Conservation (phyloP, 805 yeast genomes). For the Yamadazyma ubonensis region DNA sequence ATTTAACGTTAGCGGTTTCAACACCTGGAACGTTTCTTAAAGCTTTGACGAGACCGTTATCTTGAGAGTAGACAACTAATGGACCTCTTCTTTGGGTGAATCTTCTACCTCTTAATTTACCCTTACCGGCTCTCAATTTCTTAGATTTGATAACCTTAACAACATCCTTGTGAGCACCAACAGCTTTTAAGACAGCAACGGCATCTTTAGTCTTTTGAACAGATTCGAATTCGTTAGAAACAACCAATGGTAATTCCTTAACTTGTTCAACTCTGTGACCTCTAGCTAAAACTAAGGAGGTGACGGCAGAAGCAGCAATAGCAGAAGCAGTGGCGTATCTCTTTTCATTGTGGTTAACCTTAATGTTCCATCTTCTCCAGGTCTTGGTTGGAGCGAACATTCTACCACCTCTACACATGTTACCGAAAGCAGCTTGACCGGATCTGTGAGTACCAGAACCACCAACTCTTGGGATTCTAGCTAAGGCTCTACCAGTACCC, state of each 20-base stretch:
- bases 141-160: constrained; percentile 97
- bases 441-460: constrained; percentile 99
- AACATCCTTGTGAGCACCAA: constrained; percentile 98
- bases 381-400: constrained; percentile 99
- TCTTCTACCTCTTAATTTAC: constrained; percentile 99
- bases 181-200: constrained; percentile 94
- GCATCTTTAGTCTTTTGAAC: constrained; percentile 98
- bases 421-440: constrained; percentile 99
- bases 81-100: constrained; percentile 99
- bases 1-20: constrained; percentile 89
- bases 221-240: constrained; percentile 88
- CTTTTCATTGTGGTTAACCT: constrained; percentile 99
- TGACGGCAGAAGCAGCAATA: constrained; percentile 97
- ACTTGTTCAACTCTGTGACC: constrained; percentile 99
- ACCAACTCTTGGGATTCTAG: constrained; percentile 99
- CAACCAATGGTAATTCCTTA: constrained; percentile 98
- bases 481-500: constrained; percentile 99
- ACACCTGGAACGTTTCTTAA: constrained; percentile 99
- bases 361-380: constrained; percentile 99
- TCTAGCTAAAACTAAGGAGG: constrained; percentile 98
- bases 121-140: constrained; percentile 99
- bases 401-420: constrained; percentile 99
- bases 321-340: constrained; percentile 99
- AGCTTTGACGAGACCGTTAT: constrained; percentile 97
- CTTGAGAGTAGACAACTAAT: constrained; percentile 95